Percentiles rank a stretch among this genome's conserved stretches.
These are phyloP conservation scores for Phytomonas sp. DNA, from an alignment of 208 protist genomes.

Conservation along the genomic window DNA sequence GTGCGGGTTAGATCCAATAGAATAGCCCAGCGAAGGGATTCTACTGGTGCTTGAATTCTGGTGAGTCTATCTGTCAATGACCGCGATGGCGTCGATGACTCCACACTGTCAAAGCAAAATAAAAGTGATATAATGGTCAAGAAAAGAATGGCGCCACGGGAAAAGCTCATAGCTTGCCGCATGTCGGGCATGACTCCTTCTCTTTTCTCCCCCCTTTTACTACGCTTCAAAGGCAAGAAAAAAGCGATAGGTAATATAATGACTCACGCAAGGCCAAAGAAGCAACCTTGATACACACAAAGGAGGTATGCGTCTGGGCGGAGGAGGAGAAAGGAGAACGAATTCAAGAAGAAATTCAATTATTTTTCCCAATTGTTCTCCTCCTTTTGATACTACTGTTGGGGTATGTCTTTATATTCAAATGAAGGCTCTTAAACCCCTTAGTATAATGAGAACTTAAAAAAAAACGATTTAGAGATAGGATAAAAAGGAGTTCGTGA, in stretches of 20 bases:
- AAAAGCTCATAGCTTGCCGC: neutral
- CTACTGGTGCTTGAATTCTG: neutral
- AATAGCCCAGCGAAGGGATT: conserved; percentile 23
- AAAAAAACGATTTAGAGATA: neutral
- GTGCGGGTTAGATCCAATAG: conserved; percentile 46
- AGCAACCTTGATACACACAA: neutral
- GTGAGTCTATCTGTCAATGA: neutral
- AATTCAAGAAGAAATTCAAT: neutral
- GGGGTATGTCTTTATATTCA: neutral
- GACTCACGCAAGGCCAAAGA: neutral
- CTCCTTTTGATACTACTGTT: neutral
- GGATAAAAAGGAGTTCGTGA: neutral
- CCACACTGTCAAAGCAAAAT: neutral
- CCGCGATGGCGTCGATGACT: neutral
- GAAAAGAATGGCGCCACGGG: neutral
- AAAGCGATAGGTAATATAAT: neutral
- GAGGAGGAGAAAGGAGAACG: neutral
- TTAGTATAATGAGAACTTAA: neutral
- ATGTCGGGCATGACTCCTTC: neutral
- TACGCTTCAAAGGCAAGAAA: neutral
- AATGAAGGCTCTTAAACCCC: neutral
- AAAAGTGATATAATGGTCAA: neutral
- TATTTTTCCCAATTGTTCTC: neutral
- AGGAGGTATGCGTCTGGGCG: neutral
- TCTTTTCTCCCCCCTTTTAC: neutral